Conservation (phyloP, 305 asterid genomes). For the Fraxinus sp. region DNA sequence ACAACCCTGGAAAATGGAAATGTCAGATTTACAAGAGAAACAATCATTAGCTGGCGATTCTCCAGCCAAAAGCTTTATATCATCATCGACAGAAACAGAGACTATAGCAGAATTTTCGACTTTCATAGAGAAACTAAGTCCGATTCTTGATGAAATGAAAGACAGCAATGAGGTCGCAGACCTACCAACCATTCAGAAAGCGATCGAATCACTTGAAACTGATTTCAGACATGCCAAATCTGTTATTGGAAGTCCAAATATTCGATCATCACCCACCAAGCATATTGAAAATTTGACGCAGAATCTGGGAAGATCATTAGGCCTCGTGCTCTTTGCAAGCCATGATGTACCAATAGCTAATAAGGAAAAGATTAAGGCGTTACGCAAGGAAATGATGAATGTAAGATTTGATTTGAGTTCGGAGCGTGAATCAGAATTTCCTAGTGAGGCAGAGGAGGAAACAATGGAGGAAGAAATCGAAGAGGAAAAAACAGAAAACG, state of each 20-base stretch:
- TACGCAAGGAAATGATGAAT: constrained; percentile 71
- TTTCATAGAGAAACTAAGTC: constrained; percentile 56
- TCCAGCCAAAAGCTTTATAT: constrained; percentile 41
- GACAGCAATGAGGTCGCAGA: constrained; percentile 30
- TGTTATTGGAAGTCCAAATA: constrained; percentile 27
- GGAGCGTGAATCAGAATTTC: constrained; percentile 41
- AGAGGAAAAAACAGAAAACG: constrained; percentile 9
- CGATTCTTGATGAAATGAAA: constrained; percentile 58
- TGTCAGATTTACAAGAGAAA: constrained; percentile 20
- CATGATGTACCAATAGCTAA: constrained; percentile 51
- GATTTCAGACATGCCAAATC: constrained; percentile 53
- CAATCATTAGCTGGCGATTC: constrained; percentile 28
- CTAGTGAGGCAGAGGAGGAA: constrained; percentile 29
- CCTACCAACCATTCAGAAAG: constrained; percentile 49
- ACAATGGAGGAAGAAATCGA: constrained; percentile 24
- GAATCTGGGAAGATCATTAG: constrained; percentile 73
- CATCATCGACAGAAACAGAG: constrained; percentile 51
- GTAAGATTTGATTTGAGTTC: constrained; percentile 45
- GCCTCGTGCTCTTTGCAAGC: constrained; percentile 75
- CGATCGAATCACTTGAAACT: constrained; percentile 61
- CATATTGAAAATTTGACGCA: constrained; percentile 52
- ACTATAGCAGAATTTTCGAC: constrained; percentile 47
- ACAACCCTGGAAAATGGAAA: constrained; percentile 31
- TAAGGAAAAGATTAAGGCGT: constrained; percentile 53
- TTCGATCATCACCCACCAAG: constrained; percentile 52